Base-by-base conservation (phyloP, 257 asterid genomes). In the Anisodus acutangulus region DNA sequence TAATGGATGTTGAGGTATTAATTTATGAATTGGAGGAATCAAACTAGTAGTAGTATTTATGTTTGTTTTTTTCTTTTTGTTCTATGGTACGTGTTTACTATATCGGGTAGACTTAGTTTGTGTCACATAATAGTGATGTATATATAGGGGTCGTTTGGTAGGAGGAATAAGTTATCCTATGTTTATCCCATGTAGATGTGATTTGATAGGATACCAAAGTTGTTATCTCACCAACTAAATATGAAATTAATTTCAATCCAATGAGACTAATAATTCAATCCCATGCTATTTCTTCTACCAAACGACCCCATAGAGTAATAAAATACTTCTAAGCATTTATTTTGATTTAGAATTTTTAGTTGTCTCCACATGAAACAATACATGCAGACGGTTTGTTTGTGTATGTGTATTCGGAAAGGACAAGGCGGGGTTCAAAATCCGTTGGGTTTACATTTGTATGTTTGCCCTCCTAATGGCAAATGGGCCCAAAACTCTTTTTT, bases 381-480 rank as follows among this genome's bases (percentile, higher is more conserved):
- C 26, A 37, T 37, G 51, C 9, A 13, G 47, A 3, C 76, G 51
- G 26, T 13, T 37, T 37, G 76, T 37, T 66, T 16, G 7, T 15
- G 78, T 9, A 17, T 43, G 54, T 70, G 53, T 43, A 70, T 43
- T 70, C 55, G 16, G 19, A 13, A 70, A 43, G 16, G 55, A 70
- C 79, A 70, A 70, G 79, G 57, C 17, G 57, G 79, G 79, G 57
- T 43, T 17, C 57, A 9, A 43, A 70, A 41, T 35, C 16, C 79
- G 41, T 70, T 43, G 79, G 79, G 57, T 70, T 70, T 68, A 39
- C 53, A 41, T 41, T 43, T 70, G 35, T 8, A 17, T 70, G 79
- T 43, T 9, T 43, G 17, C 35, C 17, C 37, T 43, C 9, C 15
- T 70, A 17, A 1, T 41, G 55, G 9, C 55, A 70, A 41, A 43